phyloP scores from a whole-genome alignment of 208 protist genomes.

The Leishmania major region DNA sequence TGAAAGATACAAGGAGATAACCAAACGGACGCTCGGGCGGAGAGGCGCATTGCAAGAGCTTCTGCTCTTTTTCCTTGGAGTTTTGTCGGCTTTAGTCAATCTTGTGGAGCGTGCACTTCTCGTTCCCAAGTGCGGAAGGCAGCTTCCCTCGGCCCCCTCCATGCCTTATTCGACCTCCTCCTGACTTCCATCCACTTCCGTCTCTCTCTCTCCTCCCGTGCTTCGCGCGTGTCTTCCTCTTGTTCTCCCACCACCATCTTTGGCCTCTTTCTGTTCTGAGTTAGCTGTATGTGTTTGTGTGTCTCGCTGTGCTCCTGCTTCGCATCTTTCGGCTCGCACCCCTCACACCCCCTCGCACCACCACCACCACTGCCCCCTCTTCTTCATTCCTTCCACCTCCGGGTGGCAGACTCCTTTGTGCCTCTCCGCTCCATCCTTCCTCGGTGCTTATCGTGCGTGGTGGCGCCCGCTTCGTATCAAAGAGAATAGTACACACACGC shows the following conservation, averaged over 20 bases:
- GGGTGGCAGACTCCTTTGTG: background rate
- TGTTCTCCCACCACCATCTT: background rate
- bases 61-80: background rate
- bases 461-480: background rate
- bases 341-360: background rate
- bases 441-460: background rate
- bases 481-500: background rate
- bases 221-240: background rate
- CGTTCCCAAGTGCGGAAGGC: background rate
- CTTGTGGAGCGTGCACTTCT: background rate
- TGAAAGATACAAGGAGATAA: background rate
- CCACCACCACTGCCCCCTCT: background rate
- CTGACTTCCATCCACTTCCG: background rate
- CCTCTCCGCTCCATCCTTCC: background rate
- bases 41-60: background rate
- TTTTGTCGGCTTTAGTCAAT: background rate
- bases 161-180: background rate
- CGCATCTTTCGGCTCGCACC: background rate
- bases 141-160: background rate
- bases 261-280: background rate
- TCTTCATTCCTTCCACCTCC: background rate
- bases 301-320: background rate
- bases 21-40: background rate
- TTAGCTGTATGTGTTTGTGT: background rate
- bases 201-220: background rate